Base-by-base conservation (phyloP, 176 grass and related monocot species). In the Carex cristatella region DNA sequence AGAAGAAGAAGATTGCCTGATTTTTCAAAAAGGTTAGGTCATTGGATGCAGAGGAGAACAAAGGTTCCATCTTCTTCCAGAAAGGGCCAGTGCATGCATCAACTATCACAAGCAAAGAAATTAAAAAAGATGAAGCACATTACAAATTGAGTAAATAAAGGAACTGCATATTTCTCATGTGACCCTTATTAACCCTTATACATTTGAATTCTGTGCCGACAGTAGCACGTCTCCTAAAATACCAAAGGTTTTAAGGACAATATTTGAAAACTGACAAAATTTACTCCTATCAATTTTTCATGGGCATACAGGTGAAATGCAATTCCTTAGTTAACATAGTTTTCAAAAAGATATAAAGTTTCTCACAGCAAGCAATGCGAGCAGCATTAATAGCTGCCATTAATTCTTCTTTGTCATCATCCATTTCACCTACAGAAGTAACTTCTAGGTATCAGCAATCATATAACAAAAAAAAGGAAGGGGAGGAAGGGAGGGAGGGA, bases 1-100 rank as follows among this genome's bases (percentile, higher is more conserved):
- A 23, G 23, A 23, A 23, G 23, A 54, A 51, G 81, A 65, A 42
- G 83, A 87, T 67, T 80, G 86, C 94, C 94, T 97, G 92, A 69
- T 92, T 79, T 86, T 89, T 89, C 80, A 94, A 86, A 79, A 89
- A 97, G 79, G 87, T 73, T 37, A 89, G 65, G 86, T 94, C 91
- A 70, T 92, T 78, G 31, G 67, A 83, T 82, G 81, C 87, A 81
- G 86, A 89, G 84, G 88, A 87, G 82, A 97, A 90, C 83, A 88
- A 81, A 27, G 90, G 87, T 88, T 97, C 94, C 94, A 97, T 94
- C 85, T 90, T 94, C 85, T 94, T 94, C 94, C 94, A 97, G 80
- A 97, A 97, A 75, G 88, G 66, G 2, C 91, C 86, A 42, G 84
- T 89, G 73, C 89, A 91, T 74, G 92, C 94, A 88, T 65, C 46